These are phyloP conservation scores for Aspergillus costaricaensis DNA, from an alignment of 2,329 filamentous ascomycete genomes.

Conservation along the genomic window DNA sequence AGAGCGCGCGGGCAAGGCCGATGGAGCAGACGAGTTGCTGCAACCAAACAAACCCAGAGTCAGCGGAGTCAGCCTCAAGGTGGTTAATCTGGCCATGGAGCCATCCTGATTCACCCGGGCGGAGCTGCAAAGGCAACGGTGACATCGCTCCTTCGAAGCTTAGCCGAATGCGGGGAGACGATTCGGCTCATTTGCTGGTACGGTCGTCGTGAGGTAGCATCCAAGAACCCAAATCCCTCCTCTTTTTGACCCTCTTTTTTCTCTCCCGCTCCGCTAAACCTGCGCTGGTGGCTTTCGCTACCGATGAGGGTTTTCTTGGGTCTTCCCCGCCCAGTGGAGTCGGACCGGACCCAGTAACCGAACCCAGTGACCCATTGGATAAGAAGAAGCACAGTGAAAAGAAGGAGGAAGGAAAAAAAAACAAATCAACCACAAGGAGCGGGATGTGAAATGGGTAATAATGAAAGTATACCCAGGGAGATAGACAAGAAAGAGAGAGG, in stretches of 20 bases:
- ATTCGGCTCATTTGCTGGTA: slow-evolving; percentile 10
- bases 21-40: neutral
- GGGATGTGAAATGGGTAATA: neutral
- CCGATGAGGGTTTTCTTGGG: neutral
- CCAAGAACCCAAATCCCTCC: neutral
- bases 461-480: neutral
- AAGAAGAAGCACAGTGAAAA: neutral
- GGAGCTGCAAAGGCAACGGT: slow-evolving; percentile 20
- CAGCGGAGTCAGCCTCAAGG: slow-evolving; percentile 9
- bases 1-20: neutral
- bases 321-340: neutral
- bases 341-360: neutral
- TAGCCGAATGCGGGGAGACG: slow-evolving; percentile 24
- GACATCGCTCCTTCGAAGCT: slow-evolving; percentile 19
- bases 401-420: neutral
- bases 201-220: slow-evolving; percentile 14
- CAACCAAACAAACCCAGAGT: neutral
- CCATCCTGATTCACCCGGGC: slow-evolving; percentile 8
- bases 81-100: neutral
- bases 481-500: neutral
- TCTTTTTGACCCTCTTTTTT: neutral
- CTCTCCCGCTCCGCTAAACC: neutral
- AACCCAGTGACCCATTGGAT: neutral
- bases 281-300: neutral
- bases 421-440: neutral